Base-by-base conservation (phyloP, 306 rosid species). In the Fragaria iinumae region DNA sequence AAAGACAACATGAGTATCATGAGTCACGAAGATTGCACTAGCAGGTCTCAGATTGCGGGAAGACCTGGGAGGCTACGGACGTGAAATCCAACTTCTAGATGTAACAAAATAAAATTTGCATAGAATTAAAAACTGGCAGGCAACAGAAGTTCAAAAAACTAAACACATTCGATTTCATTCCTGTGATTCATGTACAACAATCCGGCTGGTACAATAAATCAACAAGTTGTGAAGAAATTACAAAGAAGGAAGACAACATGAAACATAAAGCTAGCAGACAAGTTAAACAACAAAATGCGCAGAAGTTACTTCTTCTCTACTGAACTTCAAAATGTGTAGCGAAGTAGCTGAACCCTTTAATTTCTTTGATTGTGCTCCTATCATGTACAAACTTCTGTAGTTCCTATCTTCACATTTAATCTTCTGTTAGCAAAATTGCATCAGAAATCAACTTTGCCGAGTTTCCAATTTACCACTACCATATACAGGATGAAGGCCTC, bases 321-420 rank as follows among this genome's bases (percentile, higher is more conserved):
- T 60, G 8, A 52, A 6, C 21, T 53, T 49, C 45, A 50, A 6
- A 9, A 8, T 5, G 17, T 18, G 71, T 53, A 45, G 72, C 75
- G 39, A 70, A 49, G 34, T 65, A 62, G 52, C 59, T 73, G 79
- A 73, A 73, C 48, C 29, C 81, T 69, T 41, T 67, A 74, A 56
- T 69, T 63, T 69, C 25, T 67, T 39, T 57, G 43, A 69, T 38
- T 29, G 77, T 76, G 66, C 43, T 72, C 52, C 80, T 76, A 60
- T 83, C 72, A 74, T 83, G 77, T 73, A 80, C 78, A 76, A 73
- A 67, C 72, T 79, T 80, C 75, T 84, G 83, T 85, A 79, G 50
- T 36, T 73, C 70, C 55, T 25, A 41, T 49, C 41, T 67, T 52
- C 45, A 67, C 47, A 78, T 72, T 43, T 6, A 66, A 74, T 18